Evolutionary conservation across 345 rosid species (phyloP).

Genomic region (Citrus medica): DNA sequence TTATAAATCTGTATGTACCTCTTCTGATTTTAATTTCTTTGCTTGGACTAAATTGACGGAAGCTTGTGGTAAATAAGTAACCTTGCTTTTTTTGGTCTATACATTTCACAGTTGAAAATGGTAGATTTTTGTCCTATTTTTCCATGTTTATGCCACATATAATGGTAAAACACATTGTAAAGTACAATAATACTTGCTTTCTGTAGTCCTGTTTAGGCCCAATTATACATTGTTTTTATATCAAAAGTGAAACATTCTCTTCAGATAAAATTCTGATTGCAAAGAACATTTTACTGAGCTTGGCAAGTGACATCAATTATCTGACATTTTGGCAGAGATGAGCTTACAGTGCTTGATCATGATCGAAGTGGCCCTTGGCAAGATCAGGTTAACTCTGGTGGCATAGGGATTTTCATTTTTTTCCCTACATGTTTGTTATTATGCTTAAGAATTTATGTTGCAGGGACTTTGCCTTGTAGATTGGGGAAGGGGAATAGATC

Average conservation of each 20-base stretch:
- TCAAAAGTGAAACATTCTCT: not conserved
- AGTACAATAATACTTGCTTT: not conserved
- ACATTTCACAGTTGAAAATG: not conserved
- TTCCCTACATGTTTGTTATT: not conserved
- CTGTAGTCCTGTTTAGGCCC: not conserved
- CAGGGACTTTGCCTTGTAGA: constrained; percentile 98
- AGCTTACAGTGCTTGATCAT: constrained; percentile 54
- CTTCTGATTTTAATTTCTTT: not conserved
- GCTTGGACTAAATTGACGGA: not conserved
- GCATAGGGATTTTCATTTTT: not conserved
- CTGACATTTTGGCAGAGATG: constrained; percentile 38
- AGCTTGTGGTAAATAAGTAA: not conserved
- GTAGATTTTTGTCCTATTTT: not conserved
- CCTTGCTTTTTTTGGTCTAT: not conserved
- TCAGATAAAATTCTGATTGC: not conserved
- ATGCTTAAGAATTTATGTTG: constrained; percentile 8
- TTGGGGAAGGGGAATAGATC: constrained; percentile 95
- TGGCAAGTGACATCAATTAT: constrained; percentile 1
- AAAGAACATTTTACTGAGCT: not conserved
- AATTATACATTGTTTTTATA: not conserved
- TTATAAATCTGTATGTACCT: not conserved
- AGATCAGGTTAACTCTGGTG: constrained; percentile 53
- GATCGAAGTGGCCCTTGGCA: constrained; percentile 67
- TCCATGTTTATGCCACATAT: not conserved
- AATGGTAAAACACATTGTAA: not conserved